Evolutionary conservation across 352 stramenopile species (phyloP).

Genomic region (Sclerospora graminicola): DNA sequence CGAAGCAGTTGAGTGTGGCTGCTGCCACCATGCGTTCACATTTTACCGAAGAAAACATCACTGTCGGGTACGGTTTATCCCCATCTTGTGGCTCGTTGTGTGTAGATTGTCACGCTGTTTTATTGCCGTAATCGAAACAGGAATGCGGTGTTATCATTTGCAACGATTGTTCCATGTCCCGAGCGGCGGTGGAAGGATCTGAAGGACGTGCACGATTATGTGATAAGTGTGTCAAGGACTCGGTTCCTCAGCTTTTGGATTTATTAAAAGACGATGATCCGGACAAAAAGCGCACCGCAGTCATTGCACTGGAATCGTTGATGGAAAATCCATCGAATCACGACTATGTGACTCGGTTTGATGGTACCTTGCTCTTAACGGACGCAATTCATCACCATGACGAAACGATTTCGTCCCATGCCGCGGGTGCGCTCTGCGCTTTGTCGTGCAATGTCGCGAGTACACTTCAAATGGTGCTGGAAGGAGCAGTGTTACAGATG

Average conservation of each 20-base stretch:
- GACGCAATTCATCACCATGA: slow-evolving; percentile 58
- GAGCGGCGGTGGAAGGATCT: slow-evolving; percentile 69
- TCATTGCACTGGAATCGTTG: slow-evolving; percentile 70
- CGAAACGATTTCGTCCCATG: slow-evolving; percentile 54
- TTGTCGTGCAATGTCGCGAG: slow-evolving; percentile 71
- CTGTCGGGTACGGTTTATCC: slow-evolving; percentile 42
- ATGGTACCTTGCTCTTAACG: slow-evolving; percentile 62
- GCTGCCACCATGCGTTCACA: slow-evolving; percentile 69
- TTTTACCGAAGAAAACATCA: slow-evolving; percentile 80
- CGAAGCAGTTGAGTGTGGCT: slow-evolving; percentile 56
- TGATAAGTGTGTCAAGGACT: slow-evolving; percentile 76
- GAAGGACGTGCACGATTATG: slow-evolving; percentile 74
- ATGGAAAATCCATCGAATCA: slow-evolving; percentile 82
- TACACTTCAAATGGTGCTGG: slow-evolving; percentile 79
- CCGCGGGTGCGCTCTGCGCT: slow-evolving; percentile 63
- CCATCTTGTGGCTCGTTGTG: neutral
- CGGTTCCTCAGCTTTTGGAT: slow-evolving; percentile 57
- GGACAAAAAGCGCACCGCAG: slow-evolving; percentile 54
- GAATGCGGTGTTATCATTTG: slow-evolving; percentile 86
- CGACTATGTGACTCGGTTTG: slow-evolving; percentile 70
- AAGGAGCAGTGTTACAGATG: slow-evolving; percentile 84
- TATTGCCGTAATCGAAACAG: slow-evolving; percentile 16
- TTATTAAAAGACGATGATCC: slow-evolving; percentile 42
- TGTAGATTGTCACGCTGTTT: neutral
- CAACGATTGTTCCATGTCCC: slow-evolving; percentile 76